Conservation (phyloP, 192 early-diverging fungal genomes). For the Funneliformis mosseae region DNA sequence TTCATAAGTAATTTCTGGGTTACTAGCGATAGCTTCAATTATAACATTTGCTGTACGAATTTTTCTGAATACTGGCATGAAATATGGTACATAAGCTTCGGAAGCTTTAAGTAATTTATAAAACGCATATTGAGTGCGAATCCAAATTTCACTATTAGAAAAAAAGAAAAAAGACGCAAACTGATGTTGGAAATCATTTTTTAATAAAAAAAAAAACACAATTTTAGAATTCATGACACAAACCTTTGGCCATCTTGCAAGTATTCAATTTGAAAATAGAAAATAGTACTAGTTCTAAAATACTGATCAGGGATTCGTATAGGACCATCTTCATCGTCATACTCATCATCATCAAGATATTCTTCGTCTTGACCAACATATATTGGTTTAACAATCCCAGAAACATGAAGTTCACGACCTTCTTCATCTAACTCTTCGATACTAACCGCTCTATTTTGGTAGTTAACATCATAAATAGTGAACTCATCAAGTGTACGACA, state of each 20-base stretch:
- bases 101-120: constrained; percentile 35
- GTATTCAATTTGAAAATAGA: constrained; percentile 5
- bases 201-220: background rate
- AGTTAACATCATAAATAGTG: constrained; percentile 49
- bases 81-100: constrained; percentile 21
- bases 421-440: constrained; percentile 54
- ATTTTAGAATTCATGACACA: background rate
- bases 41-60: constrained; percentile 31
- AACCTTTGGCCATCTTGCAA: constrained; percentile 18
- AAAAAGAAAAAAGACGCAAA: too few species aligned
- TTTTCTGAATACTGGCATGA: constrained; percentile 7
- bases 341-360: constrained; percentile 27
- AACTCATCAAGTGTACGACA: constrained; percentile 58
- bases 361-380: constrained; percentile 34
- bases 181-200: background rate
- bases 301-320: background rate
- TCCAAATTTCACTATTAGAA: constrained; percentile 36
- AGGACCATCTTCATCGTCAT: constrained; percentile 14
- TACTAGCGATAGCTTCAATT: constrained; percentile 9
- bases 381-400: constrained; percentile 53
- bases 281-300: constrained; percentile 26
- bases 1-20: constrained; percentile 23
- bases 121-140: constrained; percentile 37
- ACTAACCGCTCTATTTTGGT: constrained; percentile 40
- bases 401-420: constrained; percentile 44